These are phyloP conservation scores for Ceratocystis albifundus DNA, from an alignment of 2,329 filamentous ascomycete species.

Conservation along the genomic window DNA sequence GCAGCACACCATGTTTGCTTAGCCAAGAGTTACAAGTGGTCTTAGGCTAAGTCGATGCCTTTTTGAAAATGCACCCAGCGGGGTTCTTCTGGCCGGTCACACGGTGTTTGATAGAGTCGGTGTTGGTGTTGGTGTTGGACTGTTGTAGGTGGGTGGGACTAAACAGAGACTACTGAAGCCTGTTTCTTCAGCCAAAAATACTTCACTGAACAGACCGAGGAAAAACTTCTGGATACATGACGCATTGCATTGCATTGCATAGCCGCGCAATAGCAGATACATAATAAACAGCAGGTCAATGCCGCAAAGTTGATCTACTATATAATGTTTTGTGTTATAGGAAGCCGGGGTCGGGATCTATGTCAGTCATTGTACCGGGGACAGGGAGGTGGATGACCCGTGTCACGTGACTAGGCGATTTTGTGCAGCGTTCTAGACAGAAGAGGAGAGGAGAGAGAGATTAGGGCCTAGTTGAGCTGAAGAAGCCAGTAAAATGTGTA, in stretches of 20 bases:
- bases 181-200: not conserved
- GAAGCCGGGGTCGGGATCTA: too few species aligned
- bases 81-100: not conserved
- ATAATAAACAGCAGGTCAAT: not conserved
- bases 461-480: not conserved
- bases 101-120: too few species aligned
- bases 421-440: not conserved
- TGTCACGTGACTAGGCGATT: not conserved
- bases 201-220: not conserved
- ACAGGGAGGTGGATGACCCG: too few species aligned
- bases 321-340: too few species aligned
- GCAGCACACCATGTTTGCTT: not conserved
- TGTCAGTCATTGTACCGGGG: too few species aligned
- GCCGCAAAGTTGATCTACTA: not conserved
- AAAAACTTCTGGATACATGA: not conserved
- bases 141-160: too few species aligned
- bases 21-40: not conserved
- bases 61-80: not conserved
- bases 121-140: too few species aligned
- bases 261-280: not conserved
- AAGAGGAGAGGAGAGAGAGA: not conserved
- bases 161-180: too few species aligned
- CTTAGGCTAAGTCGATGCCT: not conserved
- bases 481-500: not conserved
- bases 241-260: slow-evolving; percentile 1